Conservation (phyloP, 495 filamentous ascomycete species). For the Hypoxylon fuscum region DNA sequence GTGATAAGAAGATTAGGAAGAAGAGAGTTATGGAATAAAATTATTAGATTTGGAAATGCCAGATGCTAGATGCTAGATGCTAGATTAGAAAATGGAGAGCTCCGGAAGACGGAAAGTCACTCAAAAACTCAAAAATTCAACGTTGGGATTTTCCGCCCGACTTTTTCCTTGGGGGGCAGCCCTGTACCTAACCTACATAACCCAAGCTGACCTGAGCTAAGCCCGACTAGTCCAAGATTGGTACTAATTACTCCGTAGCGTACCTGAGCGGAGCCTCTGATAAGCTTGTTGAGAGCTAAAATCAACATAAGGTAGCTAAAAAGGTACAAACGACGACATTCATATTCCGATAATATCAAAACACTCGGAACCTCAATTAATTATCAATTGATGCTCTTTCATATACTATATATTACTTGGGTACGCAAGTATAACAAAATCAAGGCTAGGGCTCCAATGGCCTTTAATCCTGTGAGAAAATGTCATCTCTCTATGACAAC, state of each 20-base stretch:
- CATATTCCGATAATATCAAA: too few species aligned
- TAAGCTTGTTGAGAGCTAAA: constrained; percentile 34
- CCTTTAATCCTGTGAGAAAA: too few species aligned
- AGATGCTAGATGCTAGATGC: too few species aligned
- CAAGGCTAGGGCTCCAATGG: too few species aligned
- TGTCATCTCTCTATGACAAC: too few species aligned
- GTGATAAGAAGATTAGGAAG: constrained; percentile 1
- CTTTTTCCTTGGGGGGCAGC: constrained; percentile 34
- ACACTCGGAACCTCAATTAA: too few species aligned
- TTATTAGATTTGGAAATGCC: too few species aligned
- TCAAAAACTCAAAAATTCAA: constrained; percentile 44
- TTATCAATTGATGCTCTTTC: too few species aligned
- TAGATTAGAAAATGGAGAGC: constrained; percentile 36
- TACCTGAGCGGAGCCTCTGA: constrained; percentile 12
- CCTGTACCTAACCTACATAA: neutral
- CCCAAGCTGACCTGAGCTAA: constrained; percentile 32
- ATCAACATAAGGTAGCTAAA: constrained; percentile 4
- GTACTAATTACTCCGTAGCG: constrained; percentile 26
- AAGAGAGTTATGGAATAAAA: too few species aligned
- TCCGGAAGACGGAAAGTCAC: constrained; percentile 37
- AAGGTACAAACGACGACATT: too few species aligned
- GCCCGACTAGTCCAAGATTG: constrained; percentile 18
- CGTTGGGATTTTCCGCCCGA: constrained; percentile 43
- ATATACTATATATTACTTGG: too few species aligned
- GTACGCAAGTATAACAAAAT: too few species aligned